Percentiles rank a stretch among this genome's conserved stretches.
These are phyloP conservation scores for Athelia sp. DNA, from an alignment of 1,284 basidiomycete species.

Conservation along the genomic window DNA sequence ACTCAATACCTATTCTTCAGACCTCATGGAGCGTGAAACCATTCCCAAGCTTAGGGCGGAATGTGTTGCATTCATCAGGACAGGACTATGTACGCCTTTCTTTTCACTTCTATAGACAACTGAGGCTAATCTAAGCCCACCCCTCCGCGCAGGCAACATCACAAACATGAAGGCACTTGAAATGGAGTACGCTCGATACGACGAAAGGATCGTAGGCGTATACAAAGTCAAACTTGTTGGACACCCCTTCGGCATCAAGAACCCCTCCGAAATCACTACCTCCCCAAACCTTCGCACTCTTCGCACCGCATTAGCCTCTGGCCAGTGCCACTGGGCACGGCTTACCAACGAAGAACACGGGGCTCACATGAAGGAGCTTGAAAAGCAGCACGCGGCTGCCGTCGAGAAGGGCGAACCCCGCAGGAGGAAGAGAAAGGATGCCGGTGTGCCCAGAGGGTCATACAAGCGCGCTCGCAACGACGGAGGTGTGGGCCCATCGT, in stretches of 20 bases:
- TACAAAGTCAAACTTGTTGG: background rate
- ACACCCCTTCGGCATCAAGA: background rate
- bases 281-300: background rate
- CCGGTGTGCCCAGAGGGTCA: too few relatives aligned
- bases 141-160: background rate
- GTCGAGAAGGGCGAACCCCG: too few relatives aligned
- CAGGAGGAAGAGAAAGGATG: too few relatives aligned
- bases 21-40: background rate
- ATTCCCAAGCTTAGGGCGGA: slow-evolving; percentile 1
- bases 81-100: background rate
- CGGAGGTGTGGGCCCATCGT: too few relatives aligned
- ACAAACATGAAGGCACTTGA: background rate
- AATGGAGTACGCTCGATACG: slow-evolving; percentile 2
- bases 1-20: background rate
- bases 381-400: too few relatives aligned
- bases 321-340: background rate
- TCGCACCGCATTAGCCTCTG: background rate
- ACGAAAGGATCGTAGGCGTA: background rate
- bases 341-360: background rate
- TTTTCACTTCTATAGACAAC: background rate
- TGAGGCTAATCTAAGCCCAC: background rate
- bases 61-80: background rate
- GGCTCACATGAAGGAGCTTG: background rate
- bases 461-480: too few relatives aligned
- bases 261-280: background rate